Conservation (phyloP, 768 basidiomycete genomes). For the Tricholoma sp. region DNA sequence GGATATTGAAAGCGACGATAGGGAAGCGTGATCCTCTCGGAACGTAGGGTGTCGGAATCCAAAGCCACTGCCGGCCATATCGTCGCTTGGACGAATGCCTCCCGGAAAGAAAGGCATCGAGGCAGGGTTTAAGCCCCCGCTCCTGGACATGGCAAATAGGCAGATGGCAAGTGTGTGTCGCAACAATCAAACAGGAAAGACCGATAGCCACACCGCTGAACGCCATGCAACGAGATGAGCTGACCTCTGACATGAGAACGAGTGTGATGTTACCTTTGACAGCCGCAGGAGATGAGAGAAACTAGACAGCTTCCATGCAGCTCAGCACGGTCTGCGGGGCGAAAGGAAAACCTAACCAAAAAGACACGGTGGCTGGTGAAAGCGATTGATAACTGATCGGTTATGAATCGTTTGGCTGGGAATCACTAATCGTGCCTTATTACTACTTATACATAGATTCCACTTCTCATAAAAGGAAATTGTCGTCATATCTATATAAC, state of each 20-base stretch:
- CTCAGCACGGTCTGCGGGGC: constrained; percentile 8
- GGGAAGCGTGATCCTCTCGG: constrained; percentile 44
- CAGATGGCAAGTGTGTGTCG: constrained; percentile 29
- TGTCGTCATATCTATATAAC: neutral
- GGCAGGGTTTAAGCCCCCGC: constrained; percentile 72
- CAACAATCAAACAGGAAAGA: constrained; percentile 34
- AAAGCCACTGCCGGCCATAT: constrained; percentile 43
- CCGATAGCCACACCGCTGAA: constrained; percentile 16
- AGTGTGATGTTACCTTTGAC: constrained; percentile 23
- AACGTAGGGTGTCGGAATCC: constrained; percentile 42
- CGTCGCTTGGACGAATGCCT: constrained; percentile 50
- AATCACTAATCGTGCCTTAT: neutral
- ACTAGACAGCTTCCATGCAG: constrained; percentile 42
- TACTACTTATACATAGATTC: too few species aligned
- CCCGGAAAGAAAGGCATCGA: constrained; percentile 86
- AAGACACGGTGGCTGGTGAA: neutral
- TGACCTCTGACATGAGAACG: constrained; percentile 17
- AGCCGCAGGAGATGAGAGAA: constrained; percentile 16
- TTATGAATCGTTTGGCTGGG: neutral
- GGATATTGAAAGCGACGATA: constrained; percentile 55
- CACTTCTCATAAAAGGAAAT: neutral
- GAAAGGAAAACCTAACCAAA: constrained; percentile 2
- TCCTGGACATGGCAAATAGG: constrained; percentile 58
- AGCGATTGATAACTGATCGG: constrained; percentile 1
- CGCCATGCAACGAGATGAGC: constrained; percentile 22